Percentiles rank a stretch among this genome's conserved stretches.
Conservation (phyloP, 192 early-diverging fungal species). For the Gaertneriomyces semiglobifer region DNA sequence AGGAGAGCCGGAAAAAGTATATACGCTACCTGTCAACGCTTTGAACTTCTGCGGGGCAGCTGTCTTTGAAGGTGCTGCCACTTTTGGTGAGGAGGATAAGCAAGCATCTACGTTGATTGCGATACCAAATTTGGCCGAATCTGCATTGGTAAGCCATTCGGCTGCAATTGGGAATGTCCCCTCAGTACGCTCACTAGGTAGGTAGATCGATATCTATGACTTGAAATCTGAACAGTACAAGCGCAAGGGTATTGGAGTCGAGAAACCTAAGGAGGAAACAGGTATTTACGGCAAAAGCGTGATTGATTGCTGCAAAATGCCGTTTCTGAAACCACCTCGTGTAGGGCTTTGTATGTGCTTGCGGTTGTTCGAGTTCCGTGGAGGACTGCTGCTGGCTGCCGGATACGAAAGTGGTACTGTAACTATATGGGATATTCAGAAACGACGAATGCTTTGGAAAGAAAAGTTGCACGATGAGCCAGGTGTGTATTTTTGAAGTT, state of each 20-base stretch:
- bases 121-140: constrained; percentile 12
- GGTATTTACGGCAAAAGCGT: constrained; percentile 2
- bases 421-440: constrained; percentile 13
- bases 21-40: constrained; percentile 29
- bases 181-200: background rate
- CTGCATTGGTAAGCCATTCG: constrained; percentile 11
- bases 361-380: constrained; percentile 1
- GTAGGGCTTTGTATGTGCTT: constrained; percentile 29
- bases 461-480: constrained; percentile 26
- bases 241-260: constrained; percentile 11
- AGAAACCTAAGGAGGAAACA: constrained; percentile 12
- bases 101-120: constrained; percentile 5
- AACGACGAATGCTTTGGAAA: background rate
- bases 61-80: background rate
- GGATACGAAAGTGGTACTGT: constrained; percentile 28
- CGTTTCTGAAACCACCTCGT: background rate
- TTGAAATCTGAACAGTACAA: constrained; percentile 1
- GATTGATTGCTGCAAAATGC: background rate
- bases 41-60: constrained; percentile 24
- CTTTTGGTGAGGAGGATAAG: background rate
- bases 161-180: too few relatives aligned
- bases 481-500: constrained; percentile 1
- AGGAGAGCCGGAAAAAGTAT: background rate
- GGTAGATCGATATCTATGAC: constrained; percentile 28
- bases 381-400: constrained; percentile 8